phyloP scores from a whole-genome alignment of 2,329 filamentous ascomycete genomes.

The Fusarium dimerum region DNA sequence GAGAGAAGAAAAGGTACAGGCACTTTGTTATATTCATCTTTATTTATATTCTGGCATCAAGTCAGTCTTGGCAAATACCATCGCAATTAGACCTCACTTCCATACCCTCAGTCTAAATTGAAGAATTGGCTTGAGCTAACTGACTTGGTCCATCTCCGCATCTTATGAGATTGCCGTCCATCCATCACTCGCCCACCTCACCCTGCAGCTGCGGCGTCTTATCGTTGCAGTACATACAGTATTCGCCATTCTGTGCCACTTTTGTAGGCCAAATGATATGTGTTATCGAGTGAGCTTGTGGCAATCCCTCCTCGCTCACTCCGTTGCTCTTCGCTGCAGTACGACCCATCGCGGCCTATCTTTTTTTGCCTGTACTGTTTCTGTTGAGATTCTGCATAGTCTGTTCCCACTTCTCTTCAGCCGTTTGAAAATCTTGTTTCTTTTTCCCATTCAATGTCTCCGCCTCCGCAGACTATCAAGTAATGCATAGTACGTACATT shows the following conservation, averaged over 20 bases:
- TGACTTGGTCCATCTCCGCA: background rate
- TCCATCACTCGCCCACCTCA: slow-evolving; percentile 25
- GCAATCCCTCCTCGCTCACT: background rate
- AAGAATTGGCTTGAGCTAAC: no score
- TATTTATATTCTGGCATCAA: background rate
- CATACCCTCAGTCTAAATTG: no score
- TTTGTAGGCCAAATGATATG: background rate
- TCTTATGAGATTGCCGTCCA: slow-evolving; percentile 1
- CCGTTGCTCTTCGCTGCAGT: background rate
- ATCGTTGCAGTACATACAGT: slow-evolving; percentile 29
- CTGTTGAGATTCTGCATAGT: background rate
- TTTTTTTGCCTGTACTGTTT: slow-evolving; percentile 12
- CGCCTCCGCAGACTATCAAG: background rate
- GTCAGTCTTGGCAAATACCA: no score
- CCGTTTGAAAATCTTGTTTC: background rate
- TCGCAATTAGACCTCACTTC: no score
- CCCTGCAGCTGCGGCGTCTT: slow-evolving; percentile 20
- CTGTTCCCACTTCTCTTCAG: background rate
- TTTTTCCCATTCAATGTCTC: background rate
- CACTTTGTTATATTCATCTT: slow-evolving; percentile 8
- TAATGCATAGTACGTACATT: no score
- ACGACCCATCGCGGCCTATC: slow-evolving; percentile 9
- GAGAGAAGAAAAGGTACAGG: no score
- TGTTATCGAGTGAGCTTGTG: background rate
- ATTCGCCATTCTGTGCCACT: slow-evolving; percentile 19